A percentile compares a stretch with the other conserved stretches of the same genome.
Evolutionary conservation across 768 basidiomycete genomes (phyloP).

Genomic region (Russula virescens): DNA sequence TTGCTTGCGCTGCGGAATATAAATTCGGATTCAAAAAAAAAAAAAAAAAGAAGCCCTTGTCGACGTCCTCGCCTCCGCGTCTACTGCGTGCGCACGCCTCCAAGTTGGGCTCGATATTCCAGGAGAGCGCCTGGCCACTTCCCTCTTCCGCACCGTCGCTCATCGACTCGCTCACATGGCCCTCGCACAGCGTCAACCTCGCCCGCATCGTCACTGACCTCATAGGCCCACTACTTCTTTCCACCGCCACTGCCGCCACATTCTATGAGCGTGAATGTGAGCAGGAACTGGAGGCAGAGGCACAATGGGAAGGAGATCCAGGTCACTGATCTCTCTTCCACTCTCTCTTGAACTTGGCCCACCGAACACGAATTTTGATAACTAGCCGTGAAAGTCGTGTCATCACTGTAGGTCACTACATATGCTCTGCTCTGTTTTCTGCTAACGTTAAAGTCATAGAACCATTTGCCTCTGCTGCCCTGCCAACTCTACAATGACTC

Average conservation of each 20-base stretch:
- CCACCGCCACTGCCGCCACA: neutral
- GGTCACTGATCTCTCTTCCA: neutral
- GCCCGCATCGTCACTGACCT: conserved; percentile 18
- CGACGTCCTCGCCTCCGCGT: conserved; percentile 8
- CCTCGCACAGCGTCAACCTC: conserved; percentile 11
- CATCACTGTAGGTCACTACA: too few species aligned
- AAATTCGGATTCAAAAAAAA: too few species aligned
- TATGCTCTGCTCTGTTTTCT: too few species aligned
- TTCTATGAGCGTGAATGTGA: neutral
- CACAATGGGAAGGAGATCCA: neutral
- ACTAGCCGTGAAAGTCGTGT: neutral
- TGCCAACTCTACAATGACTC: too few species aligned
- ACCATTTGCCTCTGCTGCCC: too few species aligned
- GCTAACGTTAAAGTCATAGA: too few species aligned
- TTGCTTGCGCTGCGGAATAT: too few species aligned
- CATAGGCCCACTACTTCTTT: conserved; percentile 11
- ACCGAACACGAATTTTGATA: conserved; percentile 11
- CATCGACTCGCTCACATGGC: conserved; percentile 13
- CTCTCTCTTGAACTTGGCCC: conserved; percentile 1
- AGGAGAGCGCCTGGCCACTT: conserved; percentile 24
- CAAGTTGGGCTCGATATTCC: conserved; percentile 22
- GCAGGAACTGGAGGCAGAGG: too few species aligned
- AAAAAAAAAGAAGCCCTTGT: too few species aligned
- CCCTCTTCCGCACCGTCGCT: conserved; percentile 19
- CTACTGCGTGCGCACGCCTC: conserved; percentile 17